A percentile compares a stretch with the other conserved stretches of the same genome.
These are phyloP conservation scores for Phytopythium oedochilum DNA, from an alignment of 352 stramenopile species.

Conservation along the genomic window DNA sequence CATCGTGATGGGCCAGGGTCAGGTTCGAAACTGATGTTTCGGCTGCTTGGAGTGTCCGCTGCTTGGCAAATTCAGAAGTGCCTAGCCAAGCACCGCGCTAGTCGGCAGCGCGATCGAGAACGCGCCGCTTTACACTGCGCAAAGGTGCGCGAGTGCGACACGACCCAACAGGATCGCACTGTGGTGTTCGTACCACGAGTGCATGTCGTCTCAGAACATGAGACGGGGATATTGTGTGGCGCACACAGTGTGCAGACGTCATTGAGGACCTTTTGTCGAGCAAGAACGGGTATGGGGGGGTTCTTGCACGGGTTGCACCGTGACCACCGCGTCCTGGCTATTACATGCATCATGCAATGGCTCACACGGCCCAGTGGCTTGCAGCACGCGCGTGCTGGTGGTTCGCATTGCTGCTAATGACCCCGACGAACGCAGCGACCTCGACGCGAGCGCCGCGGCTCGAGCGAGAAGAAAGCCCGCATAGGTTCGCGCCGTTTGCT, in stretches of 20 bases:
- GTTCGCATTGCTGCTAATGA: neutral
- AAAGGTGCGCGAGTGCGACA: neutral
- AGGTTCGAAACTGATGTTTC: neutral
- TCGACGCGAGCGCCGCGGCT: too few species aligned
- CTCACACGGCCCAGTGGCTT: too few species aligned
- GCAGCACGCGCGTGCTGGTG: neutral
- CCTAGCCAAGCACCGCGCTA: neutral
- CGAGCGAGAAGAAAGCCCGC: too few species aligned
- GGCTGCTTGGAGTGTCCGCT: neutral
- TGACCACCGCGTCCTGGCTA: neutral
- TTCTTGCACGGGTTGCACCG: neutral
- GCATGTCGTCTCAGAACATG: neutral
- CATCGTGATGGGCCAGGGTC: slow-evolving; percentile 9
- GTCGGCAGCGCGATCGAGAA: neutral
- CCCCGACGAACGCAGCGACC: too few species aligned
- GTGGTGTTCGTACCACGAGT: neutral
- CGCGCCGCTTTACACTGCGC: neutral
- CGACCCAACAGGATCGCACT: neutral
- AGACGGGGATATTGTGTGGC: neutral
- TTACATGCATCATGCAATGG: neutral
- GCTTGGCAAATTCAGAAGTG: slow-evolving; percentile 5
- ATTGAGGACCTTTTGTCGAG: neutral
- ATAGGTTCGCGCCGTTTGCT: neutral
- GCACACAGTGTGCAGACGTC: neutral
- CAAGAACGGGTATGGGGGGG: neutral